These are phyloP conservation scores for Oemleria cerasiformis DNA, from an alignment of 306 rosid genomes.

Conservation along the genomic window DNA sequence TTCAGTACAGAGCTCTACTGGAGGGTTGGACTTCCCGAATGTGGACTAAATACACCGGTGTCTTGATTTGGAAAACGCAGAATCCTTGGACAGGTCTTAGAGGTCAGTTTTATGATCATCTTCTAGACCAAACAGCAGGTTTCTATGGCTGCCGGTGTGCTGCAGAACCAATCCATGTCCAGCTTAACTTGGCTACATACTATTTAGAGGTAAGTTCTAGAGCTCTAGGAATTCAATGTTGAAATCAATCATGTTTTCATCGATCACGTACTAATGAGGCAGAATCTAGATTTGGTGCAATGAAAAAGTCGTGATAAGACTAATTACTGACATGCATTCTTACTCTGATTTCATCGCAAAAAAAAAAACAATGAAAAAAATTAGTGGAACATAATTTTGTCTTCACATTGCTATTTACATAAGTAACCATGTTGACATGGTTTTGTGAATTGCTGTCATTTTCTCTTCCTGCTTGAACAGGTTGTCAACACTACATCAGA, in stretches of 20 bases:
- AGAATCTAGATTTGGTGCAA: background rate
- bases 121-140: constrained; percentile 92
- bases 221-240: background rate
- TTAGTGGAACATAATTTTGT: background rate
- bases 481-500: constrained; percentile 79
- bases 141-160: constrained; percentile 90
- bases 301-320: background rate
- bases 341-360: background rate
- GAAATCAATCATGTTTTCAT: background rate
- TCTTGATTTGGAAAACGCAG: constrained; percentile 93
- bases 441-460: constrained; percentile 23
- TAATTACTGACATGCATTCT: background rate
- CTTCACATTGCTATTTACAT: background rate
- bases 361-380: too few relatives aligned
- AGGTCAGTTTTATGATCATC: constrained; percentile 96
- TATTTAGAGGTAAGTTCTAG: constrained; percentile 55
- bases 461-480: constrained; percentile 47
- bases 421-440: background rate
- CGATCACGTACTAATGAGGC: background rate
- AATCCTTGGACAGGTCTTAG: constrained; percentile 98
- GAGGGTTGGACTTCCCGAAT: constrained; percentile 90
- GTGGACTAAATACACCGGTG: constrained; percentile 96
- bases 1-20: constrained; percentile 85
- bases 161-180: constrained; percentile 89
- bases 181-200: constrained; percentile 78